Base-by-base conservation (phyloP, 2,329 filamentous ascomycete species). In the Aspergillus udagawae region DNA sequence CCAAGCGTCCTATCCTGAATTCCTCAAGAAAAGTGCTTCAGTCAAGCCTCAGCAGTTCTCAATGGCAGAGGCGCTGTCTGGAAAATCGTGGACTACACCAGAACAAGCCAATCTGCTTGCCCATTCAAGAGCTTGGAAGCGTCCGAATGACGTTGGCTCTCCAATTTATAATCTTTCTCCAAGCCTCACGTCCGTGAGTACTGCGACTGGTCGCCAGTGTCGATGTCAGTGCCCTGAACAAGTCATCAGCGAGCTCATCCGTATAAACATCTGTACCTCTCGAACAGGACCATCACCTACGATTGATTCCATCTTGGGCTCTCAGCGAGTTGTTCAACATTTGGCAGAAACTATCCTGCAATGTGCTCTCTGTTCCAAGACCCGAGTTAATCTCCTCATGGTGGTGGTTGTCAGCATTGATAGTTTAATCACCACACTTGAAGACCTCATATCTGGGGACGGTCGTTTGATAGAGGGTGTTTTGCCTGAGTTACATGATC, bases 351-450 rank as follows among this genome's bases (percentile, higher is more conserved):
- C 61, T 1, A 67, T 72, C 20, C 58, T 73, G 12, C 65, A 67
- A 42, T 73, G 71, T 53, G 55, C 51, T 25, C 41, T 63, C 10
- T 72, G 70, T 53, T 66, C 60, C 6, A 63, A 63, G 14, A 60
- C 60, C 3, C 60, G 65, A 47, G 57, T 62, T 5, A 66, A 69
- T 12, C 56, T 71, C 27, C 63, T 73, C 14, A 72, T 70, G 59
- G 51, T 71, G 5, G 60, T 71, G 4, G 60, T 71, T 14, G 61
- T 72, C 45, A 64, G 64, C 1, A 70, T 72, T 38, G 70, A 73
- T 47, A 67, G 63, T 45, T 53, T 70, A 17, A 56, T 70, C 2
- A 65, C 63, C 1, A 60, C 61, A 2, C 59, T 73, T 1, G 70
- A 71, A 49, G 50, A 55, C 3, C 64, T 65, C 20, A 63, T 56